Conservation (phyloP, 1,284 basidiomycete species). For the Austroboletus rostrupii region DNA sequence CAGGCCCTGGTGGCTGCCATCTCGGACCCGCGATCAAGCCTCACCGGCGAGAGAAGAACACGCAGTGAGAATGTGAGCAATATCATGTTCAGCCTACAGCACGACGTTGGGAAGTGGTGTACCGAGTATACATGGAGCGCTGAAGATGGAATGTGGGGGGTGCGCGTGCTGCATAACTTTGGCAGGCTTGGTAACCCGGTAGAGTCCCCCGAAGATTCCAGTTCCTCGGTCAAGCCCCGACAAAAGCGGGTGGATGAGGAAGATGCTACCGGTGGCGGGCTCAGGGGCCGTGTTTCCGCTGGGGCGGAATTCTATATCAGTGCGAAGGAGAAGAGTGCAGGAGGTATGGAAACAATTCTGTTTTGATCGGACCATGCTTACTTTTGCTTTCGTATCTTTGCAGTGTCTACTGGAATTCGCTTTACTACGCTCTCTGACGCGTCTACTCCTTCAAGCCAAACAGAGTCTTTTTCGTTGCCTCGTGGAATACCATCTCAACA, state of each 20-base stretch:
- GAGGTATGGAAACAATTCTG: conserved; percentile 47
- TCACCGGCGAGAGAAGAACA: conserved; percentile 40
- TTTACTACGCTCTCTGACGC: conserved; percentile 88
- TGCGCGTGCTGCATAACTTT: conserved; percentile 91
- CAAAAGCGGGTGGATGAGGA: conserved; percentile 81
- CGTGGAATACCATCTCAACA: conserved; percentile 55
- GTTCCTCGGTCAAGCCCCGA: conserved; percentile 20
- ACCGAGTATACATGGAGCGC: conserved; percentile 94
- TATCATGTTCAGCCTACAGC: conserved; percentile 84
- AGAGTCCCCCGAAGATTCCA: conserved; percentile 26
- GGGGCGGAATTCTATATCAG: conserved; percentile 95
- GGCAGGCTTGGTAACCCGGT: conserved; percentile 50
- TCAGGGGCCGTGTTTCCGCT: conserved; percentile 85
- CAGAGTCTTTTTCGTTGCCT: conserved; percentile 38
- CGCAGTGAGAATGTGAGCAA: conserved; percentile 58
- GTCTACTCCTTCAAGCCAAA: conserved; percentile 59
- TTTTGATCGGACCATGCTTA: conserved; percentile 1
- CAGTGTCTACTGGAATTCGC: conserved; percentile 89
- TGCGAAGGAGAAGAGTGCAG: conserved; percentile 88
- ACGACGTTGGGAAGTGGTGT: conserved; percentile 90
- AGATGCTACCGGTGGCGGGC: conserved; percentile 83
- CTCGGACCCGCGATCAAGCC: conserved; percentile 60
- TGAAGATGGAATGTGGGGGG: conserved; percentile 90
- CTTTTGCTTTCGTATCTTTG: conserved; percentile 2
- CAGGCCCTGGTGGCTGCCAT: conserved; percentile 71